These are phyloP conservation scores for Microglena sp. DNA, from an alignment of 139 green algal genomes.

Conservation along the genomic window DNA sequence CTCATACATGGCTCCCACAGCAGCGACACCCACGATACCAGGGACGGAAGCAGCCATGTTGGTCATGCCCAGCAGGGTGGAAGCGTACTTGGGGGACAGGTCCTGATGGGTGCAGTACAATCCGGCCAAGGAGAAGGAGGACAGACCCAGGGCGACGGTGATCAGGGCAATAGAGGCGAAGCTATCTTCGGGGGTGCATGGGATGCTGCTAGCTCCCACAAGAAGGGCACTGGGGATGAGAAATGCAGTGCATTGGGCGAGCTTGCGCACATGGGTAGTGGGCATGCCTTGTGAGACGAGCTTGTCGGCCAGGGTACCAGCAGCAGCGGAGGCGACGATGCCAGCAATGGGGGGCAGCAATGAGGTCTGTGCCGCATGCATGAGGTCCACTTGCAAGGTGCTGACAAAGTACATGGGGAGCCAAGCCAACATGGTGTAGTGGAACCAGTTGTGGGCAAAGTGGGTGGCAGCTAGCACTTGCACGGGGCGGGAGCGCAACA, in stretches of 20 bases:
- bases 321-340: slow-evolving; percentile 41
- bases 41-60: slow-evolving; percentile 84
- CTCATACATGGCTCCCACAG: slow-evolving; percentile 57
- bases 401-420: slow-evolving; percentile 92
- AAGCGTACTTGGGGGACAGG: slow-evolving; percentile 79
- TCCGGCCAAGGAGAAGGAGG: slow-evolving; percentile 67
- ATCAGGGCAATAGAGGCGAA: background rate
- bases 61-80: slow-evolving; percentile 84
- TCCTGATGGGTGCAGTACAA: slow-evolving; percentile 96
- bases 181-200: background rate
- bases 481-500: slow-evolving; percentile 62
- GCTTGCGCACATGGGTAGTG: slow-evolving; percentile 5
- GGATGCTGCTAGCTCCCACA: background rate
- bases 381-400: slow-evolving; percentile 68
- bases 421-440: slow-evolving; percentile 95
- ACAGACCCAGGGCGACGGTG: slow-evolving; percentile 30
- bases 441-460: slow-evolving; percentile 97
- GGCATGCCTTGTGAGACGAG: slow-evolving; percentile 41
- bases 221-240: slow-evolving; percentile 4
- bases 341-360: slow-evolving; percentile 75
- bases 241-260: slow-evolving; percentile 4
- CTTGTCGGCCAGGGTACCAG: slow-evolving; percentile 62
- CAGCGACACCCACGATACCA: slow-evolving; percentile 79
- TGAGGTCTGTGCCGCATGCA: slow-evolving; percentile 58
- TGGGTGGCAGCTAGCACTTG: slow-evolving; percentile 82